Conservation (phyloP, 768 basidiomycete species). For the Phlebiopsis gigantea region DNA sequence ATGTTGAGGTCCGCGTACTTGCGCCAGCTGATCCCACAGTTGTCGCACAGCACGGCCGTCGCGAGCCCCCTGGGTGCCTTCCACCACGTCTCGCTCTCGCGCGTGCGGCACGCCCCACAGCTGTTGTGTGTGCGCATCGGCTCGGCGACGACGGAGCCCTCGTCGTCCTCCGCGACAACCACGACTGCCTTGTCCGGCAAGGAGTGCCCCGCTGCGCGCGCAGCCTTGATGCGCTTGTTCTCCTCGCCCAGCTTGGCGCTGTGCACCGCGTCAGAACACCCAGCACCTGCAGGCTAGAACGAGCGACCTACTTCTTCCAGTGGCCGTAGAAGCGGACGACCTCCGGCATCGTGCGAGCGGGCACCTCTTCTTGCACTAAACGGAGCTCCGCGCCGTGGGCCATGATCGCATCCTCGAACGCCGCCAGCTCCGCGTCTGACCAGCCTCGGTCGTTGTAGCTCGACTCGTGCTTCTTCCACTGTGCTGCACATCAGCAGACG, state of each 20-base stretch:
- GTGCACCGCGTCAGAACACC: too few species aligned
- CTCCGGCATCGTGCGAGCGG: conserved; percentile 63
- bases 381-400: conserved; percentile 78
- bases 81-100: conserved; percentile 83
- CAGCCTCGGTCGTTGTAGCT: conserved; percentile 68
- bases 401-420: conserved; percentile 72
- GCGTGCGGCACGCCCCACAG: conserved; percentile 83
- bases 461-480: conserved; percentile 75
- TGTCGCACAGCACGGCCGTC: conserved; percentile 76
- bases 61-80: conserved; percentile 85
- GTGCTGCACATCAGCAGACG: conserved; percentile 5
- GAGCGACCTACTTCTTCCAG: conserved; percentile 71
- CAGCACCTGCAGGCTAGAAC: background rate
- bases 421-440: conserved; percentile 60
- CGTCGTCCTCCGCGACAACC: conserved; percentile 48
- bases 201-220: conserved; percentile 26
- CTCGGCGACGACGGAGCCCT: conserved; percentile 65
- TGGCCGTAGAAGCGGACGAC: conserved; percentile 80
- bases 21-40: conserved; percentile 83
- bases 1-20: conserved; percentile 90
- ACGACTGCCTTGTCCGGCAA: conserved; percentile 8
- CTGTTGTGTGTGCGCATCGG: conserved; percentile 47
- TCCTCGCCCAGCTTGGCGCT: conserved; percentile 70
- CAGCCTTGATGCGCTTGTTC: conserved; percentile 44
- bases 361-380: conserved; percentile 69